These are phyloP conservation scores for Phytophthora niederhauseri DNA, from an alignment of 352 stramenopile genomes.

Conservation along the genomic window DNA sequence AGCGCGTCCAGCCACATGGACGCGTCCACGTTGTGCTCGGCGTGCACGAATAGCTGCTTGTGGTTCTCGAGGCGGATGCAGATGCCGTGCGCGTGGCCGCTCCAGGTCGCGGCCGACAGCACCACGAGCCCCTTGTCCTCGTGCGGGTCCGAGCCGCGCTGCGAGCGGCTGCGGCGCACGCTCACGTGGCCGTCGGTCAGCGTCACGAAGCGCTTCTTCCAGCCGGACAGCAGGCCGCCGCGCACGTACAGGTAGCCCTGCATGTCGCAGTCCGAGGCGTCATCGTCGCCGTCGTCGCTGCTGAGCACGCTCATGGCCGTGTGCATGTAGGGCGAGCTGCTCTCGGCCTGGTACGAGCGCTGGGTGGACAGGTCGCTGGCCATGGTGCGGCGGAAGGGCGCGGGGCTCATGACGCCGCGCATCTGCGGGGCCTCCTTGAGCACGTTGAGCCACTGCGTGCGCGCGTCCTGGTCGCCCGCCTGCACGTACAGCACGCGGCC, in stretches of 20 bases:
- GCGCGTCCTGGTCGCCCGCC: conserved; percentile 50
- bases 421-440: conserved; percentile 52
- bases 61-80: conserved; percentile 56
- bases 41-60: conserved; percentile 61
- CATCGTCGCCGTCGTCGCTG: conserved; percentile 46
- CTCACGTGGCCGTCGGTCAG: conserved; percentile 52
- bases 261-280: conserved; percentile 38
- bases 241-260: conserved; percentile 57
- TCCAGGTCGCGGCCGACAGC: conserved; percentile 51
- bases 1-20: conserved; percentile 61
- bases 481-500: conserved; percentile 66
- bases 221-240: conserved; percentile 41
- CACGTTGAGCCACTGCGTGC: conserved; percentile 61
- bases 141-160: conserved; percentile 36
- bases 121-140: conserved; percentile 53
- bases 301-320: conserved; percentile 52
- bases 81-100: conserved; percentile 46
- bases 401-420: conserved; percentile 32
- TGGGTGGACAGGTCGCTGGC: conserved; percentile 49
- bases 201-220: conserved; percentile 65
- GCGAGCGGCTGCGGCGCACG: conserved; percentile 33
- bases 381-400: conserved; percentile 42
- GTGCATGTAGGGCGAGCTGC: conserved; percentile 28
- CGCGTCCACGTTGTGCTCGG: conserved; percentile 48
- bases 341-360: conserved; percentile 28